Conservation (phyloP, 2,329 filamentous ascomycete genomes). For the Coleophoma cylindrospora region DNA sequence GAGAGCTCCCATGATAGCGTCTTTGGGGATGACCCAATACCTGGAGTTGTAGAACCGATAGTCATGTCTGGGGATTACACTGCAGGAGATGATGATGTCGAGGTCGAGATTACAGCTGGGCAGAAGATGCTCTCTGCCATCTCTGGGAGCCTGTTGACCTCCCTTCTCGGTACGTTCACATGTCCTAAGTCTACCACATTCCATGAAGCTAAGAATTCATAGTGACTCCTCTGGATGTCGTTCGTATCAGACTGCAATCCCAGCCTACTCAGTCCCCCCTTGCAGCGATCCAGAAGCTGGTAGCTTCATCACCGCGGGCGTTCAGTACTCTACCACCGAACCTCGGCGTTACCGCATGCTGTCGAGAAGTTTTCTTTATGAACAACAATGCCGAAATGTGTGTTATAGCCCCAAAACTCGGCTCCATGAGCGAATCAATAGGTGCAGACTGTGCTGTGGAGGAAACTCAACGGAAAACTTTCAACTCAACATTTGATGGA, state of each 20-base stretch:
- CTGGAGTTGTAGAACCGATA: slow-evolving; percentile 18
- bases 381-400: slow-evolving; percentile 70
- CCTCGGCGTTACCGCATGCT: slow-evolving; percentile 90
- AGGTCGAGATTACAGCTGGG: slow-evolving; percentile 66
- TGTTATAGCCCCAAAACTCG: slow-evolving; percentile 27
- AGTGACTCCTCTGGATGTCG: slow-evolving; percentile 96
- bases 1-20: slow-evolving; percentile 21
- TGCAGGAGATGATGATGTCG: slow-evolving; percentile 30
- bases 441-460: slow-evolving; percentile 75
- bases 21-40: slow-evolving; percentile 21
- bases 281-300: slow-evolving; percentile 48
- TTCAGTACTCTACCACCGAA: slow-evolving; percentile 72
- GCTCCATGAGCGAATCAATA: slow-evolving; percentile 28
- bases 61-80: slow-evolving; percentile 16
- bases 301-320: slow-evolving; percentile 44
- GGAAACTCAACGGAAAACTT: slow-evolving; percentile 75
- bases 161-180: slow-evolving; percentile 67
- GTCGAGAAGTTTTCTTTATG: slow-evolving; percentile 94
- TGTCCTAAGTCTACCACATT: slow-evolving; percentile 2
- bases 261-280: slow-evolving; percentile 53
- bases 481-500: slow-evolving; percentile 88
- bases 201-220: not conserved
- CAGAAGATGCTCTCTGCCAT: slow-evolving; percentile 97
- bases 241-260: slow-evolving; percentile 89
- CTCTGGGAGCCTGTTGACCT: slow-evolving; percentile 84